Base-by-base conservation (phyloP, 2,329 filamentous ascomycete species). In the Claviceps arundinis region DNA sequence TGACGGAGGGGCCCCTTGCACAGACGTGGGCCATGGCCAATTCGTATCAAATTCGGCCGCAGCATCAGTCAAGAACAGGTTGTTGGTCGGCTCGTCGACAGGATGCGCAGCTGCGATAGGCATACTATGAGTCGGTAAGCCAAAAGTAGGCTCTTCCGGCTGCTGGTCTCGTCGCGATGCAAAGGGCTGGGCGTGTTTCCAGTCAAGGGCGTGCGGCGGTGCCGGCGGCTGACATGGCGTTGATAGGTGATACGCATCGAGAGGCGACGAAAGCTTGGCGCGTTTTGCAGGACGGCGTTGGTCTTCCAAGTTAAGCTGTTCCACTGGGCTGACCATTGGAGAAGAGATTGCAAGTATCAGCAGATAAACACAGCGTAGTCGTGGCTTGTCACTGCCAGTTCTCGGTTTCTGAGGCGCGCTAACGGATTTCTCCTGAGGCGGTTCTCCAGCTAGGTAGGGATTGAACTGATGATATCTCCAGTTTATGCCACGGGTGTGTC, bases 261-360 rank as follows among this genome's bases (percentile, higher is more conserved):
- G 30, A 11, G 30, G 9, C 37, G 50, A 37, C 26, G 51, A 42
- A 45, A 40, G 34, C 56, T 56, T 60, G 56, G 57, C 47, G 52
- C 60, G 60, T 57, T 61, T 61, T 26, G 57, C 55, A 24, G 56
- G 54, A 46, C 57, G 57, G 26, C 30, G 30, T 11, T 50, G 46
- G 41, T 56, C 53, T 34, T 55, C 49, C 19, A n/a, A 5, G 44
- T 19, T 14, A 2, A 26, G 26, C 44, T 9, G 30, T 24, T 52
- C 47, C 46, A 52, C 13, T 22, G 50, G 48, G 37, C 54, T 55
- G 22, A 50, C 55, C 58, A 61, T 61, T 44, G 19, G 19, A 43
- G 26, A 37, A 51, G 47, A 47, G 17, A 49, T 38, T 47, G 43
- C 22, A 11, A 26, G 24, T 19, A 26, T 17, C 30, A 37, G 9